Percentiles rank a stretch among this genome's conserved stretches.
phyloP scores from a whole-genome alignment of 768 basidiomycete species.

The Royoungia palumana region DNA sequence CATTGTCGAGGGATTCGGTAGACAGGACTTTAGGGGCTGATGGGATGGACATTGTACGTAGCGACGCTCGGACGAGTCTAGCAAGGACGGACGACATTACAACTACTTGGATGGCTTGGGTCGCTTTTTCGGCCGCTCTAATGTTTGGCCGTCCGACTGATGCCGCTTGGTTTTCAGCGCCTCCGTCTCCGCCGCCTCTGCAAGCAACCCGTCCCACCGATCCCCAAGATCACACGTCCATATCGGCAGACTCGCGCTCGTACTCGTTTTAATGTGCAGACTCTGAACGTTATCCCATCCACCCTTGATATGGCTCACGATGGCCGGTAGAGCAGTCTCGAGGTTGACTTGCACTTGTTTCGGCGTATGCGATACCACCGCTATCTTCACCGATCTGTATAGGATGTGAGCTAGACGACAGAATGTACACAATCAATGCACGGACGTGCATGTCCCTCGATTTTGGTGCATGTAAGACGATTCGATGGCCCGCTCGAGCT shows the following conservation, averaged over 20 bases:
- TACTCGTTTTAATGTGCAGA: conserved; percentile 86
- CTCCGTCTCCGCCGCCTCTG: conserved; percentile 7
- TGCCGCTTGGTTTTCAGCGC: conserved; percentile 12
- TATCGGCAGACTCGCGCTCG: conserved; percentile 82
- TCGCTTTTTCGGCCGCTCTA: conserved; percentile 19
- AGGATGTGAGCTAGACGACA: not conserved
- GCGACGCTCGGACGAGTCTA: conserved; percentile 2
- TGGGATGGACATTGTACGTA: conserved; percentile 6
- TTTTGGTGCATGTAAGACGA: conserved; percentile 97
- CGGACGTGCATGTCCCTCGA: conserved; percentile 88
- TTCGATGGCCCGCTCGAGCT: conserved; percentile 88
- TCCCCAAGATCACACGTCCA: conserved; percentile 79
- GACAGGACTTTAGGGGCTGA: conserved; percentile 51
- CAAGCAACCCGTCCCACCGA: conserved; percentile 30
- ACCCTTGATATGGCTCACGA: conserved; percentile 67
- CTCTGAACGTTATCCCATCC: conserved; percentile 92
- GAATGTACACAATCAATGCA: conserved; percentile 10
- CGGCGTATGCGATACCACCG: conserved; percentile 65
- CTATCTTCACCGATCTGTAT: conserved; percentile 79
- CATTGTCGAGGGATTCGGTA: conserved; percentile 45
- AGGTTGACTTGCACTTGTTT: conserved; percentile 79
- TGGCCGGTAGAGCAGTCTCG: conserved; percentile 67
- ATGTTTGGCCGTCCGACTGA: conserved; percentile 3
- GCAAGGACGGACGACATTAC: conserved; percentile 4
- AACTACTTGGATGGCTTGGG: not conserved